Conservation (phyloP, 2,329 filamentous ascomycete genomes). For the Graphilbum fragrans region DNA sequence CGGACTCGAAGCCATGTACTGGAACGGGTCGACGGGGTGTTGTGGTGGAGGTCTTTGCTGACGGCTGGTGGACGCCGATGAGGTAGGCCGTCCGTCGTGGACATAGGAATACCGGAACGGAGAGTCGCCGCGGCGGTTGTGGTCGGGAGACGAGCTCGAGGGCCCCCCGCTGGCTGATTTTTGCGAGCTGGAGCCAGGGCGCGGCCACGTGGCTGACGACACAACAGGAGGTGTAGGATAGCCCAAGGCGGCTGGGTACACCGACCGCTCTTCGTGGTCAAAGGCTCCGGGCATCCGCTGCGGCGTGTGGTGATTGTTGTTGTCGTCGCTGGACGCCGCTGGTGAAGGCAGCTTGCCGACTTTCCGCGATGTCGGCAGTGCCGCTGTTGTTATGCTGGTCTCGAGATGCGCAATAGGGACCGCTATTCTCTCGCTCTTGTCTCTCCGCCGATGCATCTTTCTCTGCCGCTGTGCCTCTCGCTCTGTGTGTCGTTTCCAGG, state of each 20-base stretch:
- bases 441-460: constrained; percentile 19
- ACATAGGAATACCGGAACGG: constrained; percentile 35
- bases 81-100: constrained; percentile 11
- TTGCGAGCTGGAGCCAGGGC: neutral
- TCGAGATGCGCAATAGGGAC: constrained; percentile 42
- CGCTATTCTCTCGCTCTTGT: constrained; percentile 34
- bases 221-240: constrained; percentile 34
- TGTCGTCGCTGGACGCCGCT: constrained; percentile 15
- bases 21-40: constrained; percentile 33
- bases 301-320: constrained; percentile 21
- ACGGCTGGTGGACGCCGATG: constrained; percentile 19
- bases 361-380: constrained; percentile 17
- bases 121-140: constrained; percentile 21
- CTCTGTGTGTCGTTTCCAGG: constrained; percentile 57
- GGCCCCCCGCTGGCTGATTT: constrained; percentile 22
- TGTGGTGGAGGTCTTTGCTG: constrained; percentile 17
- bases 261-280: constrained; percentile 21
- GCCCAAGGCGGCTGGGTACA: constrained; percentile 36
- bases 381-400: constrained; percentile 12
- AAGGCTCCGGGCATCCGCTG: constrained; percentile 25
- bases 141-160: constrained; percentile 26
- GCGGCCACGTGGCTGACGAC: constrained; percentile 4
- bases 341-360: constrained; percentile 11
- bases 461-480: constrained; percentile 27
- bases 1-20: constrained; percentile 36